These are phyloP conservation scores for Penicillium ochrochloron DNA, from an alignment of 495 filamentous ascomycete species.

Conservation along the genomic window DNA sequence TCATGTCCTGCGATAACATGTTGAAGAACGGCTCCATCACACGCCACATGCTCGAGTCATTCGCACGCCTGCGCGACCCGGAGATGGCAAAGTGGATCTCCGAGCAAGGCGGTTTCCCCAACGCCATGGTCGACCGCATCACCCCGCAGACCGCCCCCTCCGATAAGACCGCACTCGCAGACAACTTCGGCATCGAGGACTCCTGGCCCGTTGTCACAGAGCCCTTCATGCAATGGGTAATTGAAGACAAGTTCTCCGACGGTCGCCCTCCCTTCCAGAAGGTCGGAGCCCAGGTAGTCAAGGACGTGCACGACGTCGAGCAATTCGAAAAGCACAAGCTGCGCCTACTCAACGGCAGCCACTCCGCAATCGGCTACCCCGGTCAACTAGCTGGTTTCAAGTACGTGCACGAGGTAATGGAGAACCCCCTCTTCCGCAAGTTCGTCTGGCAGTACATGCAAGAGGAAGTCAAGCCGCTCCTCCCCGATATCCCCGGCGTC, in stretches of 20 bases:
- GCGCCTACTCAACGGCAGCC: constrained; percentile 52
- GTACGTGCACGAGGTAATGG: constrained; percentile 54
- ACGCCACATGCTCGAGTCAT: constrained; percentile 53
- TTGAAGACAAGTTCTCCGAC: constrained; percentile 53
- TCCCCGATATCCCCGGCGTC: constrained; percentile 50
- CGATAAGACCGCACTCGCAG: constrained; percentile 44
- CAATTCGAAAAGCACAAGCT: constrained; percentile 57
- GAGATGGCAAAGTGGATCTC: constrained; percentile 50
- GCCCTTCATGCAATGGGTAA: constrained; percentile 56
- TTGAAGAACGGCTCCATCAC: constrained; percentile 56
- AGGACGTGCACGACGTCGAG: constrained; percentile 49
- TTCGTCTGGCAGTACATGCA: constrained; percentile 55
- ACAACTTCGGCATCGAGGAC: constrained; percentile 48
- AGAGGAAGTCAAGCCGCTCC: constrained; percentile 52
- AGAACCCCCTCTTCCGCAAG: constrained; percentile 44
- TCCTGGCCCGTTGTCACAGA: constrained; percentile 54
- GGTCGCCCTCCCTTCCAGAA: constrained; percentile 53
- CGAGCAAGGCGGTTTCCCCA: constrained; percentile 49
- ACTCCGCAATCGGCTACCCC: constrained; percentile 51
- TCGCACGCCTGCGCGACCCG: constrained; percentile 47
- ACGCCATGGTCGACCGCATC: constrained; percentile 57
- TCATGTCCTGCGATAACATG: constrained; percentile 58
- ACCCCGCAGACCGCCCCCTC: constrained; percentile 48
- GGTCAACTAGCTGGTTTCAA: constrained; percentile 52
- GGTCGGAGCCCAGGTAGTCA: constrained; percentile 52